These are phyloP conservation scores for Candida adriatica DNA, from an alignment of 805 yeast species.

Conservation along the genomic window DNA sequence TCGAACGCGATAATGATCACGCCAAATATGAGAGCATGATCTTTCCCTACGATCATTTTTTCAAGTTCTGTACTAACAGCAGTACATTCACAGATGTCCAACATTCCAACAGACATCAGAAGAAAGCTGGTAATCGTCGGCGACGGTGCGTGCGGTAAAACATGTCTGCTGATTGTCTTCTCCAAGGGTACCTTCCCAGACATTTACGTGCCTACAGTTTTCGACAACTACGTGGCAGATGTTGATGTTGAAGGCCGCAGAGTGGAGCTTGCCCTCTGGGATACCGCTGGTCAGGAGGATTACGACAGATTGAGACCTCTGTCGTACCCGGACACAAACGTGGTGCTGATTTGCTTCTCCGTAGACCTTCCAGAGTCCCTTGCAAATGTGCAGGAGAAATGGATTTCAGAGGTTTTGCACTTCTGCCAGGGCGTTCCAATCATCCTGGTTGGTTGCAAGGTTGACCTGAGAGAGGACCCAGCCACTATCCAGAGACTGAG, in stretches of 20 bases:
- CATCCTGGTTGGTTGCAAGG: constrained; percentile 87
- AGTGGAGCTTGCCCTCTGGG: constrained; percentile 94
- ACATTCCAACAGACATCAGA: constrained; percentile 33
- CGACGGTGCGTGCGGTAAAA: constrained; percentile 97
- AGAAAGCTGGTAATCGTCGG: constrained; percentile 91
- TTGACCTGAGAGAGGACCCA: constrained; percentile 80
- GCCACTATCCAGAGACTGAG: constrained; percentile 68
- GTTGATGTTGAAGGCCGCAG: constrained; percentile 87
- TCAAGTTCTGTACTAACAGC: too few species aligned
- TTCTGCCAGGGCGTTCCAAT: constrained; percentile 94
- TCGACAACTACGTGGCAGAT: constrained; percentile 96
- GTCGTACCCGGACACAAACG: constrained; percentile 89
- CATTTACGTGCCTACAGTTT: constrained; percentile 92
- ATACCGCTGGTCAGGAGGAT: constrained; percentile 98
- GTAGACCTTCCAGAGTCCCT: constrained; percentile 88
- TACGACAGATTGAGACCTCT: constrained; percentile 89
- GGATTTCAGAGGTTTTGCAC: constrained; percentile 91
- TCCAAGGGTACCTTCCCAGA: constrained; percentile 90
- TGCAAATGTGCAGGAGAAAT: constrained; percentile 90
- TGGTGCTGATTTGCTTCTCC: constrained; percentile 85
- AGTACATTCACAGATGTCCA: too few species aligned
- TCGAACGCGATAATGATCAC: too few species aligned
- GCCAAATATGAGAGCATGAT: too few species aligned
- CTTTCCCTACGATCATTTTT: too few species aligned
- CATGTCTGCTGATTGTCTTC: constrained; percentile 81